Evolutionary conservation across 257 asterid species (phyloP), one percentile per base, ranked within the genome.

Genomic region (Gentiana dahurica): DNA sequence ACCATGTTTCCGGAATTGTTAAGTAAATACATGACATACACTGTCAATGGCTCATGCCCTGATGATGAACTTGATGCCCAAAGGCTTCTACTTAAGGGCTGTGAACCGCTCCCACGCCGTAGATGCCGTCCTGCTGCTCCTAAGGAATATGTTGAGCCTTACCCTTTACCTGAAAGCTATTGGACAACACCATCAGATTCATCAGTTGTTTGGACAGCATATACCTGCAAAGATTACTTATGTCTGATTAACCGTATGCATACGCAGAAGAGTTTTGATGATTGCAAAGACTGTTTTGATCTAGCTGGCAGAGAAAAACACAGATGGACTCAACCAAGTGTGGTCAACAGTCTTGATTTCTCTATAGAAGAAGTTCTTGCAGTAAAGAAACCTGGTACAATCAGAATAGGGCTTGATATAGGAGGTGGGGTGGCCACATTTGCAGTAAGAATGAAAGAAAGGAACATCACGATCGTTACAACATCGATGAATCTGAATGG

Each of bases 351-450:
- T 58, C 81, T 82, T 34, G 85, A 85, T 56, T 80, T 82, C 77
- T 32, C 81, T 38, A 73, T 82, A n/a, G 89, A 85, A 53, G 81
- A 82, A 37, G 95, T 82, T 13, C 70, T 82, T 5, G 81, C 74
- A 1, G 67, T 44, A 12, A 72, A 62, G 54, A 65, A 61, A n/a
- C 69, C 81, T 0, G 94, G 94, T 1, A 62, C 82, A 6, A 54
- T 81, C 9, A 69, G 87, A 51, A 78, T 80, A 7, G 95, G 95
- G 6, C 84, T 84, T 8, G 94, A 84, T 66, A 79, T 86, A 32
- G 95, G 95, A 9, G 94, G 94, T 5, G 95, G 94, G 1, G 81
- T 70, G 68, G 94, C 81, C 15, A 86, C 90, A 33, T 86, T 81
- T 61, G 90, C 95, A 0, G 94, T 76, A 35, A 69, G 93, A 53